A percentile compares a stretch with the other conserved stretches of the same genome.
These are phyloP conservation scores for Magnusiomyces sp. DNA, from an alignment of 1,139 yeast species.

Conservation along the genomic window DNA sequence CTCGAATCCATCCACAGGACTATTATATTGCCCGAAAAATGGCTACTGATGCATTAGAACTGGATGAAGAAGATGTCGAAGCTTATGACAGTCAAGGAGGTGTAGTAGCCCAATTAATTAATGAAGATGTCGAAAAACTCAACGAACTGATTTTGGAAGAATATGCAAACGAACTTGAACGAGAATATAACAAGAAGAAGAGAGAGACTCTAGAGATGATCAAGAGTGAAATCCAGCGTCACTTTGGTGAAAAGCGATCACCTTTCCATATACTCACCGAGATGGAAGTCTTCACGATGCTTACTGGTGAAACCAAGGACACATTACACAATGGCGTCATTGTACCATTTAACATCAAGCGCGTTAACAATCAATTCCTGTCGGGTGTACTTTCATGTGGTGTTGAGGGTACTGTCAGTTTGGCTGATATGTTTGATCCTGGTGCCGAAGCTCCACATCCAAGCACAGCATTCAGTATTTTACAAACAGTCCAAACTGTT, in stretches of 20 bases:
- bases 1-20: conserved; percentile 97
- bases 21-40: conserved; percentile 90
- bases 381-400: conserved; percentile 67
- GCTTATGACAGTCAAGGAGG: conserved; percentile 74
- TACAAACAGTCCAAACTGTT: conserved; percentile 83
- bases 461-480: conserved; percentile 44
- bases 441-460: conserved; percentile 35
- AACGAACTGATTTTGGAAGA: conserved; percentile 85
- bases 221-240: conserved; percentile 78
- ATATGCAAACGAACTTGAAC: conserved; percentile 85
- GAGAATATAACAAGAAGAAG: conserved; percentile 66
- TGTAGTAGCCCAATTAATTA: conserved; percentile 70
- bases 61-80: conserved; percentile 88
- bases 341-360: conserved; percentile 64
- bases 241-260: conserved; percentile 77
- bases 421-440: conserved; percentile 56
- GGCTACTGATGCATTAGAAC: conserved; percentile 96
- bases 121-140: conserved; percentile 76
- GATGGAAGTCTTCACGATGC: conserved; percentile 72
- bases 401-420: conserved; percentile 60
- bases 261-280: conserved; percentile 59
- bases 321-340: conserved; percentile 63
- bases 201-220: conserved; percentile 80
- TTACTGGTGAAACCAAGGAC: conserved; percentile 77
- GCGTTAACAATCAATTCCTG: conserved; percentile 41